Evolutionary conservation across 2,329 filamentous ascomycete genomes (phyloP).

Genomic region (Aureobasidium sp.): DNA sequence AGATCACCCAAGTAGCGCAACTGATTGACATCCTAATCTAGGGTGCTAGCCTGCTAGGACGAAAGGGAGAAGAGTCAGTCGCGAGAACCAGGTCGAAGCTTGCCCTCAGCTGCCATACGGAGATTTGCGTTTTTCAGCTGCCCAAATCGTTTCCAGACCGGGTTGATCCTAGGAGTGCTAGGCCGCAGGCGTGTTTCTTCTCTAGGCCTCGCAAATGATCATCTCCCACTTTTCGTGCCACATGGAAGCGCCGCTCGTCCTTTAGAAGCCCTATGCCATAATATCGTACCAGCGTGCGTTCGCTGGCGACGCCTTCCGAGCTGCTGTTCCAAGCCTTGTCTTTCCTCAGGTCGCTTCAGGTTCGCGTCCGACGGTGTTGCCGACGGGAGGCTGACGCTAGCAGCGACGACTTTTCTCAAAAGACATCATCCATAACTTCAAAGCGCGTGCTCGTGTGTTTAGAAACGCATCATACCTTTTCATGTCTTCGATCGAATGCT

Average conservation of each 20-base stretch:
- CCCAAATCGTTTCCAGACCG: not conserved
- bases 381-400: not conserved
- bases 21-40: not conserved
- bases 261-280: not conserved
- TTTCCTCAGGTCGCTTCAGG: not conserved
- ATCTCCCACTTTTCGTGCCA: not conserved
- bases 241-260: not conserved
- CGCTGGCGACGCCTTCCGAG: not conserved
- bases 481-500: not conserved
- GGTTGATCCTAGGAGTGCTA: not conserved
- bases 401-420: not conserved
- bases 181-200: not conserved
- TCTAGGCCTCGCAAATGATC: not conserved
- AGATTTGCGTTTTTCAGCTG: not conserved
- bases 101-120: not conserved
- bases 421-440: not conserved
- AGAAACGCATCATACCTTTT: not conserved
- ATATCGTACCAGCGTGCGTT: not conserved
- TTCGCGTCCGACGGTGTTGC: not conserved
- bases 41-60: not conserved
- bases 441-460: not conserved
- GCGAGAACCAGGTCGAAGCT: not conserved
- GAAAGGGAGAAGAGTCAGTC: not conserved
- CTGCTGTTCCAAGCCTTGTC: not conserved
- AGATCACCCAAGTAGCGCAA: not conserved